phyloP scores from a whole-genome alignment of 345 rosid genomes.

The Cardiospermum halicacabum region DNA sequence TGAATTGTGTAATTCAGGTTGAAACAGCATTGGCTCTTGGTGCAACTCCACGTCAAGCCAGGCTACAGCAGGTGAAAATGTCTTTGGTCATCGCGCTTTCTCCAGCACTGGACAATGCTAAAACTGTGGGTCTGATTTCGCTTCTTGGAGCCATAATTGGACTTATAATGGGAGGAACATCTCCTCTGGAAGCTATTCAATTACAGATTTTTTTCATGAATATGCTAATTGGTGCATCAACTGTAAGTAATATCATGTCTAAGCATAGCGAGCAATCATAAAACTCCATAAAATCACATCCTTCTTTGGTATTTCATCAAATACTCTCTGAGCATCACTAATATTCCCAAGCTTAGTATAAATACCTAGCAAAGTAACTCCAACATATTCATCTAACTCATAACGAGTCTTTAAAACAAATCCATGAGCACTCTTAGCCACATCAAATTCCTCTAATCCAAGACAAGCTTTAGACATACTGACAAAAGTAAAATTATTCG shows the following conservation, averaged over 20 bases:
- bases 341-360: no score
- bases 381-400: no score
- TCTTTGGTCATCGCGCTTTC: slow-evolving; percentile 77
- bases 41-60: slow-evolving; percentile 82
- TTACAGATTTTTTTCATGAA: slow-evolving; percentile 96
- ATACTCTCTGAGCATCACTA: no score
- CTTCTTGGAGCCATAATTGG: slow-evolving; percentile 92
- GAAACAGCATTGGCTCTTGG: slow-evolving; percentile 91
- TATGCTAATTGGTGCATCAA: slow-evolving; percentile 77
- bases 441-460: no score
- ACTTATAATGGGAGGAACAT: slow-evolving; percentile 95
- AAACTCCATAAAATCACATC: no score
- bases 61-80: slow-evolving; percentile 63
- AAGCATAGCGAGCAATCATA: slow-evolving; percentile 59
- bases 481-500: slow-evolving; percentile 56
- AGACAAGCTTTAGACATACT: slow-evolving; percentile 66
- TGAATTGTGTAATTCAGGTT: slow-evolving; percentile 44
- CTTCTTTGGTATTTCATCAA: no score
- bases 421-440: no score
- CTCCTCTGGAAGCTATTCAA: slow-evolving; percentile 85
- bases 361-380: no score
- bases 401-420: no score
- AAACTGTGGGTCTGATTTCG: slow-evolving; percentile 88
- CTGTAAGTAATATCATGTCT: slow-evolving; percentile 74
- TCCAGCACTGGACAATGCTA: slow-evolving; percentile 81